Evolutionary conservation across 2,329 filamentous ascomycete genomes (phyloP), one percentile per base, ranked within the genome.

Genomic region (Trichophyton simii): DNA sequence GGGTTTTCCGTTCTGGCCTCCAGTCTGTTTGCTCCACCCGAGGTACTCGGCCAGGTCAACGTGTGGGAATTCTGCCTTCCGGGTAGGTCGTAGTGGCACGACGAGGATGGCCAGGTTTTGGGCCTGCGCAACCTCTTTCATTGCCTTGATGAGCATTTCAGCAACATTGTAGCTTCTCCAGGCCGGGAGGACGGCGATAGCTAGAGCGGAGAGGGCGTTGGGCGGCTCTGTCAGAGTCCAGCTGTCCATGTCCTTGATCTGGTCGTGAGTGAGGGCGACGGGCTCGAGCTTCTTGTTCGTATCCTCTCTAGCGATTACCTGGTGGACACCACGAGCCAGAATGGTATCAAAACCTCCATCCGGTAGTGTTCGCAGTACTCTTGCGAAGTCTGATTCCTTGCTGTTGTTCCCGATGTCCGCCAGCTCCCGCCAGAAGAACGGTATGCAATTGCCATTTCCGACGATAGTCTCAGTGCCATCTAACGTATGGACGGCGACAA

Each of bases 391-490:
- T 9, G 5, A 7, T 6, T 1, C 13, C 18, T 25, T 31, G 22
- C 22, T 31, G n/a, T 31, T 1, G 34, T 8, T 8, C 13, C 31
- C 13, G 13, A 55, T 36, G 6, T 18, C 13, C 13, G 25, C 55
- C 18, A 58, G 22, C 36, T 58, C 55, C 9, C n/a, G 7, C 55
- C 55, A 58, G 41, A 22, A 58, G 55, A 58, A 58, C 6, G 55
- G 55, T 25, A 22, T 58, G 3, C 34, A 58, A 18, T 44, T 42
- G 11, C 36, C 55, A 2, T n/a, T 22, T 2, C 36, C 55, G 11
- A 58, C 22, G 22, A 58, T 20, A 11, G 55, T 42, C 34, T 58
- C 55, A 2, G 42, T 28, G 20, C 41, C 55, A 18, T 44, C n/a
- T 9, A 25, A 3, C 8, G 22, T 31, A 9, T 58, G 18, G 5